These are phyloP conservation scores for Rhododendron williamsianum DNA, from an alignment of 148 eudicot genomes.

Conservation along the genomic window DNA sequence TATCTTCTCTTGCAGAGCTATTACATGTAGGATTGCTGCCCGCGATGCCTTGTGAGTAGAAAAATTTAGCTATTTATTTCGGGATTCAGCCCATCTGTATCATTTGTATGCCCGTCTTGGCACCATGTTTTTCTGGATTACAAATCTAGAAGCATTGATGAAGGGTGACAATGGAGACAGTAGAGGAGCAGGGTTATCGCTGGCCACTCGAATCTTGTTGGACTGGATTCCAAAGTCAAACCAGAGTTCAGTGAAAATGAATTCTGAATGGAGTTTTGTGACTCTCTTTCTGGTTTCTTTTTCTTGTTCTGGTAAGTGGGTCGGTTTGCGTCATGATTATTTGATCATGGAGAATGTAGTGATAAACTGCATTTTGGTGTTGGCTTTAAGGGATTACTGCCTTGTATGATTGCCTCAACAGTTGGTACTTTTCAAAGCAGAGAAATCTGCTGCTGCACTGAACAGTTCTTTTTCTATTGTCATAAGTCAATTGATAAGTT, in stretches of 20 bases:
- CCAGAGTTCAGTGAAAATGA: background rate
- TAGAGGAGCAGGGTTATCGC: background rate
- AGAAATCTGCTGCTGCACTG: background rate
- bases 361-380: background rate
- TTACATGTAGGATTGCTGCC: constrained; percentile 82
- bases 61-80: background rate
- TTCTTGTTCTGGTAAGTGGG: background rate
- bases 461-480: too few relatives aligned
- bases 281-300: background rate
- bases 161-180: background rate
- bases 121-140: too few relatives aligned
- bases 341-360: background rate
- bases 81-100: background rate
- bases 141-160: background rate
- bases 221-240: background rate
- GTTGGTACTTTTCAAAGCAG: background rate
- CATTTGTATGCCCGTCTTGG: background rate
- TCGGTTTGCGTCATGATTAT: background rate
- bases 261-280: background rate
- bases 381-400: background rate
- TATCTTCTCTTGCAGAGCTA: constrained; percentile 80
- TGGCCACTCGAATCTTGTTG: background rate
- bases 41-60: constrained; percentile 66
- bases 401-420: background rate
- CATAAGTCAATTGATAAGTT: too few relatives aligned